phyloP scores from a whole-genome alignment of 306 rosid species.

The Senna tora region DNA sequence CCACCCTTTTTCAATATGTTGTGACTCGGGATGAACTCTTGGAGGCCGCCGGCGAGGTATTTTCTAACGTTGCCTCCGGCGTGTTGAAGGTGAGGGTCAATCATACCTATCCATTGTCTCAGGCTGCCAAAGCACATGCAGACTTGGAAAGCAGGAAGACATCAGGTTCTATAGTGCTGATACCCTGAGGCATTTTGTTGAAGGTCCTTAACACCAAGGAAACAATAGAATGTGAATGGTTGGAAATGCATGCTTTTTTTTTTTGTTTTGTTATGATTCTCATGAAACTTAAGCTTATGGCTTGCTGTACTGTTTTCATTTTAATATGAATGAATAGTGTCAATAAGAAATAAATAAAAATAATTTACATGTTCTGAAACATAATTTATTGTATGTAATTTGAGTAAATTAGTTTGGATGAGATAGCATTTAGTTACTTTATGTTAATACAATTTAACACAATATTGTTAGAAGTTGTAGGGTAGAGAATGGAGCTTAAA shows the following conservation, averaged over 20 bases:
- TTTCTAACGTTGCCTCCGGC: conserved; percentile 63
- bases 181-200: conserved; percentile 52
- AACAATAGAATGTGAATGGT: not conserved
- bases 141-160: conserved; percentile 83
- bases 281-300: not conserved
- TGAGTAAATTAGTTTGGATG: no score
- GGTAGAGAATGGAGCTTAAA: no score
- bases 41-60: conserved; percentile 74
- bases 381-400: no score
- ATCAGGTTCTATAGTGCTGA: conserved; percentile 77
- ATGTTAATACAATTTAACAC: no score
- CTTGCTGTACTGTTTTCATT: no score
- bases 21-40: conserved; percentile 66
- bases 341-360: no score
- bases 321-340: no score
- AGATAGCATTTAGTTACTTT: no score
- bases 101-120: conserved; percentile 77
- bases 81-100: conserved; percentile 69
- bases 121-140: conserved; percentile 79
- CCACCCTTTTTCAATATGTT: conserved; percentile 64
- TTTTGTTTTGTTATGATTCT: not conserved
- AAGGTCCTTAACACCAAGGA: not conserved
- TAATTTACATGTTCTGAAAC: no score
- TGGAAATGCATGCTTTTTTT: not conserved
- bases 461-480: no score